Conservation (phyloP, 306 rosid species). For the Arachis hypogaea region DNA sequence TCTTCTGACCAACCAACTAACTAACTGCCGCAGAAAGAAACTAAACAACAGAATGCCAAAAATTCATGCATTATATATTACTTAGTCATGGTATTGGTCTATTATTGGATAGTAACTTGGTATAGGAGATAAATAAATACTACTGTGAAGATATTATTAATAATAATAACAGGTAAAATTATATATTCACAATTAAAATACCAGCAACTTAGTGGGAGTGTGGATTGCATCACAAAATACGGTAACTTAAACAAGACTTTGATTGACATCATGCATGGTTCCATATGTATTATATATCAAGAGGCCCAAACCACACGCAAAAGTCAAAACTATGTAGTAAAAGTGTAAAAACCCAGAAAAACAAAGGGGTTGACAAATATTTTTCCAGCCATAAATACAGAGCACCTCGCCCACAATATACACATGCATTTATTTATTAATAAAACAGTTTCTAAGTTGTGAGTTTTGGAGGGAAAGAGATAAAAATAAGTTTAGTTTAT, state of each 20-base stretch:
- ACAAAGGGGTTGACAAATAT: not conserved
- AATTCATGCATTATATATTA: not conserved
- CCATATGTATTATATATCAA: not conserved
- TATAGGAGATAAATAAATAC: not conserved
- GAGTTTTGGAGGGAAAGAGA: too few relatives aligned
- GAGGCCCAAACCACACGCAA: not conserved
- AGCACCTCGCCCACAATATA: not conserved
- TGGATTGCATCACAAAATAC: not conserved
- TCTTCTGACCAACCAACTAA: conserved; percentile 6
- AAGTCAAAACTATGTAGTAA: not conserved
- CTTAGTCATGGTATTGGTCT: too few relatives aligned
- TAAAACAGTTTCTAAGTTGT: not conserved
- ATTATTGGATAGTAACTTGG: too few relatives aligned
- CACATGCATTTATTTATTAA: conserved; percentile 13
- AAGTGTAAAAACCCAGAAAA: not conserved
- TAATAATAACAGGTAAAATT: not conserved
- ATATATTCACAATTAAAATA: not conserved
- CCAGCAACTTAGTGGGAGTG: not conserved
- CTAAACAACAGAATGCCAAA: conserved; percentile 1
- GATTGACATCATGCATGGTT: not conserved
- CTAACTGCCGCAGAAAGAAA: conserved; percentile 1
- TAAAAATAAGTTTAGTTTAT: too few relatives aligned
- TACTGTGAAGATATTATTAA: not conserved
- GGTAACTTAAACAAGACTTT: not conserved
- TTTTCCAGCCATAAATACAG: not conserved